Percentiles rank a stretch among this genome's conserved stretches.
Conservation (phyloP, 2,329 filamentous ascomycete species). For the Emergomyces pasteurianus region DNA sequence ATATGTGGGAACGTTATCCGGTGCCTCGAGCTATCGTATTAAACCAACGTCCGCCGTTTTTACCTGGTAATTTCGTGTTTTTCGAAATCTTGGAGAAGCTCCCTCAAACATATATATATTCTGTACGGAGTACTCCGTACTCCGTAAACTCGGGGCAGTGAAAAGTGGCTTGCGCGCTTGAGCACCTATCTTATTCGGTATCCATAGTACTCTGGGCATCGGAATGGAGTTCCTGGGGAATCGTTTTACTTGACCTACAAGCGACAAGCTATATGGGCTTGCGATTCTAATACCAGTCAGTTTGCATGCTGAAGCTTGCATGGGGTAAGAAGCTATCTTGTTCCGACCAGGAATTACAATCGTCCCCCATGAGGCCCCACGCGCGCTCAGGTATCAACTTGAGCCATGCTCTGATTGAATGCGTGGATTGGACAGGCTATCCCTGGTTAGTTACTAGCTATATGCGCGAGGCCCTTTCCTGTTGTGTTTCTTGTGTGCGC, state of each 20-base stretch:
- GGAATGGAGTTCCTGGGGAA: background rate
- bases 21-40: background rate
- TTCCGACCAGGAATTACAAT: background rate
- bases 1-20: background rate
- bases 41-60: background rate
- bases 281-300: background rate
- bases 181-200: background rate
- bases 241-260: too few relatives aligned
- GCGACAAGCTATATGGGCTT: too few relatives aligned
- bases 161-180: background rate
- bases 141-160: background rate
- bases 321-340: background rate
- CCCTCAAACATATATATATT: too few relatives aligned
- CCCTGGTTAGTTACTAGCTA: background rate
- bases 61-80: conserved; percentile 1
- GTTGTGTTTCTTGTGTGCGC: background rate
- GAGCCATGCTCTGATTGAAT: background rate
- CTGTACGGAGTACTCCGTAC: too few relatives aligned
- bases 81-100: background rate
- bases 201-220: too few relatives aligned
- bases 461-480: background rate
- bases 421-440: background rate
- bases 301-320: background rate
- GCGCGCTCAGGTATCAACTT: background rate
- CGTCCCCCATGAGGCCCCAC: background rate